Percentiles rank a stretch among this genome's conserved stretches.
These are phyloP conservation scores for Aspergillus felis DNA, from an alignment of 2,329 filamentous ascomycete species.

Conservation along the genomic window DNA sequence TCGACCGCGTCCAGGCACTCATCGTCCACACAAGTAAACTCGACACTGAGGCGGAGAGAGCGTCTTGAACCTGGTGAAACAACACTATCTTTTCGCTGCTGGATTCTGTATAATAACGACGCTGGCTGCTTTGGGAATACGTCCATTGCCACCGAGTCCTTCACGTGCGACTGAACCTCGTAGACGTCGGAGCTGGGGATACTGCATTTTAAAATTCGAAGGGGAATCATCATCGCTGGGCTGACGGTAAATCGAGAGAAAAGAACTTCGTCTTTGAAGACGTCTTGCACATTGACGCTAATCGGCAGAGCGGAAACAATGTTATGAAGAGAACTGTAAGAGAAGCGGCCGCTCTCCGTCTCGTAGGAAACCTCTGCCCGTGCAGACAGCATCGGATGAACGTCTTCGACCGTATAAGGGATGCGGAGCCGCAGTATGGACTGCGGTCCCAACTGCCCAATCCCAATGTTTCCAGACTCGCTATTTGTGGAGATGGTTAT, in stretches of 20 bases:
- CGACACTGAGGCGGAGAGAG: slow-evolving; percentile 58
- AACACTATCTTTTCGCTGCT: slow-evolving; percentile 16
- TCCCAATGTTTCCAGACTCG: slow-evolving; percentile 45
- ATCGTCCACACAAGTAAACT: slow-evolving; percentile 73
- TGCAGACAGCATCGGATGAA: slow-evolving; percentile 65
- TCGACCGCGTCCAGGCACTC: slow-evolving; percentile 57
- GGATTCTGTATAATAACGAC: slow-evolving; percentile 75
- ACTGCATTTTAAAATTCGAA: slow-evolving; percentile 68
- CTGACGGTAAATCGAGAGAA: slow-evolving; percentile 91
- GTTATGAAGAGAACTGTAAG: slow-evolving; percentile 58
- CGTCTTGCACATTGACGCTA: slow-evolving; percentile 93
- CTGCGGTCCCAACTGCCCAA: slow-evolving; percentile 29
- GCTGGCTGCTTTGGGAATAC: slow-evolving; percentile 80
- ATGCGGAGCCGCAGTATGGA: slow-evolving; percentile 51
- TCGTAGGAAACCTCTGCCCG: slow-evolving; percentile 73
- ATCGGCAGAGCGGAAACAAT: slow-evolving; percentile 74
- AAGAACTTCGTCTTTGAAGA: slow-evolving; percentile 77
- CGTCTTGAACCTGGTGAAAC: slow-evolving; percentile 23
- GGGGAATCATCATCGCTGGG: slow-evolving; percentile 69
- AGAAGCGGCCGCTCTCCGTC: slow-evolving; percentile 62
- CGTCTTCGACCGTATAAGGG: slow-evolving; percentile 80
- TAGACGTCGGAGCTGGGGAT: slow-evolving; percentile 66
- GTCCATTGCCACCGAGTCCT: slow-evolving; percentile 46
- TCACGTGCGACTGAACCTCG: slow-evolving; percentile 50
- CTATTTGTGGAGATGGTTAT: slow-evolving; percentile 40